A percentile compares a stretch with the other conserved stretches of the same genome.
Conservation (phyloP, 176 grass and related monocot species). For the Oropetium thomaeum region DNA sequence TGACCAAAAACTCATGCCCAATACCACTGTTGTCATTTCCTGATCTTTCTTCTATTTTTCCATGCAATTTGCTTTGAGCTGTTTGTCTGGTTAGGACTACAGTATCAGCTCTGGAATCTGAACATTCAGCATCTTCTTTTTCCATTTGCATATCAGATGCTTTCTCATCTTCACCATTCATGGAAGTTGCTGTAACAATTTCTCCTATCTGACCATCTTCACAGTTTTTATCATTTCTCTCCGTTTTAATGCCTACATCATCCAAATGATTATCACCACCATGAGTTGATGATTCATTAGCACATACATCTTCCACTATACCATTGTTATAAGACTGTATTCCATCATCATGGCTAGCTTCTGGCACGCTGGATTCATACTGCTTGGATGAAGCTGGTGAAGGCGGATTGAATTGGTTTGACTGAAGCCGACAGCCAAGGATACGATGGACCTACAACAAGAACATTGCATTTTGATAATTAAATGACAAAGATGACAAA, state of each 20-base stretch:
- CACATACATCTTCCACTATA: constrained; percentile 22
- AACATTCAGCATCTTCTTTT: constrained; percentile 12
- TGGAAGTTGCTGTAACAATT: constrained; percentile 35
- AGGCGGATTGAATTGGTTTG: constrained; percentile 31
- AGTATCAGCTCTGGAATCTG: constrained; percentile 25
- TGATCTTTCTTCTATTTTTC: constrained; percentile 27
- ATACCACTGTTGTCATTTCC: constrained; percentile 23
- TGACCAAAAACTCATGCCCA: constrained; percentile 81
- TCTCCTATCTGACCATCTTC: constrained; percentile 31
- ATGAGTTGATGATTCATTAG: constrained; percentile 40
- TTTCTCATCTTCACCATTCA: constrained; percentile 29
- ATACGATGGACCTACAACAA: constrained; percentile 87
- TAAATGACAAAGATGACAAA: constrained; percentile 21
- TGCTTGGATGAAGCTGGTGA: constrained; percentile 44
- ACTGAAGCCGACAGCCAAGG: constrained; percentile 69
- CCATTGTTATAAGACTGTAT: constrained; percentile 37
- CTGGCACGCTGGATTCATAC: constrained; percentile 20
- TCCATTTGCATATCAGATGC: constrained; percentile 22
- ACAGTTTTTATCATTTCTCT: constrained; percentile 32
- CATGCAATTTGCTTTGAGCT: constrained; percentile 37
- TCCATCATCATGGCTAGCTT: constrained; percentile 26
- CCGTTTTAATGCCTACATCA: constrained; percentile 21
- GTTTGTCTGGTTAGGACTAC: constrained; percentile 35
- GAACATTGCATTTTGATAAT: constrained; percentile 29
- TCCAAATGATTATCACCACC: constrained; percentile 32